phyloP scores from a whole-genome alignment of 129 eudicot genomes.

The Erigeron canadensis region DNA sequence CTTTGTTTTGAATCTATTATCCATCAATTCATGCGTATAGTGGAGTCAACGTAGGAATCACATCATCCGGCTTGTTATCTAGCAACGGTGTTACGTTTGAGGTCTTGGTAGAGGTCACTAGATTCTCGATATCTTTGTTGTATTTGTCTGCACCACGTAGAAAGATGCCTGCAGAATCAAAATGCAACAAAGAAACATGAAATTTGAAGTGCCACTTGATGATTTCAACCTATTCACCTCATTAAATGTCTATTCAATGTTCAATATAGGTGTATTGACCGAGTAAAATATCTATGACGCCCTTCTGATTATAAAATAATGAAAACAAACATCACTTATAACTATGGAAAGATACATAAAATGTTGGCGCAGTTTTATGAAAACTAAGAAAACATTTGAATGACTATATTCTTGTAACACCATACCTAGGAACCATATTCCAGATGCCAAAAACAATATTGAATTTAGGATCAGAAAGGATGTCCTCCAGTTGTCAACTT shows the following conservation, averaged over 20 bases:
- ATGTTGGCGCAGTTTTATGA: background rate
- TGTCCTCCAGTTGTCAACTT: slow-evolving; percentile 68
- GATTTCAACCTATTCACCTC: background rate
- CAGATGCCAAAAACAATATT: slow-evolving; percentile 61
- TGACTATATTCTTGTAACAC: background rate
- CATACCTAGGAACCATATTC: slow-evolving; percentile 71
- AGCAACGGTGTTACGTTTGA: slow-evolving; percentile 61
- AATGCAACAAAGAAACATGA: background rate
- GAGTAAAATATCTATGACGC: background rate
- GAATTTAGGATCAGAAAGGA: slow-evolving; percentile 62
- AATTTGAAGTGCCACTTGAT: background rate
- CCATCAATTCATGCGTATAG: slow-evolving; percentile 14
- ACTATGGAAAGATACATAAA: background rate
- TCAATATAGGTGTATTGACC: background rate
- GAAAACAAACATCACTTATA: background rate
- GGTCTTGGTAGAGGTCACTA: slow-evolving; percentile 28
- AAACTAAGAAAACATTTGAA: background rate
- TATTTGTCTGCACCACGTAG: slow-evolving; percentile 65
- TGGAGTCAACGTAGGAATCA: background rate
- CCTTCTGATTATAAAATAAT: background rate
- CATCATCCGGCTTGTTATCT: slow-evolving; percentile 35
- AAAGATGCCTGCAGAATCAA: slow-evolving; percentile 63
- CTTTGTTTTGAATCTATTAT: background rate
- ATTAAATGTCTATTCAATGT: background rate
- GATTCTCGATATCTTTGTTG: slow-evolving; percentile 50